Percentiles rank a stretch among this genome's conserved stretches.
phyloP scores from a whole-genome alignment of 495 filamentous ascomycete species.

The Penicillium manginii region DNA sequence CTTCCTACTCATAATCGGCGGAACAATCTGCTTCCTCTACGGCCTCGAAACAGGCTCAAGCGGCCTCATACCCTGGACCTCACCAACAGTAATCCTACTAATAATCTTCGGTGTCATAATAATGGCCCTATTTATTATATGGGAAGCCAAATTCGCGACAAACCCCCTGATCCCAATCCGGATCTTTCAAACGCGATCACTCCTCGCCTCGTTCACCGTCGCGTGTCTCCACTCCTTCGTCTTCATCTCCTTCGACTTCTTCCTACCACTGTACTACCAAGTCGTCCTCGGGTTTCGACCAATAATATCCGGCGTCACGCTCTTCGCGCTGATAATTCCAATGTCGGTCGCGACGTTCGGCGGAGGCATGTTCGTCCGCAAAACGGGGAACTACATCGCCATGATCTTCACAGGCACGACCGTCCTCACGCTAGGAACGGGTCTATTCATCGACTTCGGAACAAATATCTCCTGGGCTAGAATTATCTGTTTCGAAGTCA shows the following conservation, averaged over 20 bases:
- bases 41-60: constrained; percentile 61
- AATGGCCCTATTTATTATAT: constrained; percentile 7
- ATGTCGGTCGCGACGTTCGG: neutral
- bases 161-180: constrained; percentile 11
- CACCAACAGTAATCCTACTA: neutral
- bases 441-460: constrained; percentile 64
- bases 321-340: constrained; percentile 11
- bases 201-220: constrained; percentile 6
- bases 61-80: neutral
- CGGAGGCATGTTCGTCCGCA: constrained; percentile 45
- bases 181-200: constrained; percentile 2
- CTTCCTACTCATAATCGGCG: constrained; percentile 67
- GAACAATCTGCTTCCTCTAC: constrained; percentile 79
- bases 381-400: constrained; percentile 13
- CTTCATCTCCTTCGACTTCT: constrained; percentile 12
- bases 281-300: constrained; percentile 7
- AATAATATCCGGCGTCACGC: constrained; percentile 11
- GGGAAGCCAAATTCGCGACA: constrained; percentile 4
- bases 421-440: constrained; percentile 62
- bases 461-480: constrained; percentile 56
- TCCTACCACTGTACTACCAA: constrained; percentile 14
- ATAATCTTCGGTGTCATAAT: constrained; percentile 6
- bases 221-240: constrained; percentile 9
- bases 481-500: constrained; percentile 58
- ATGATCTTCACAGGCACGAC: constrained; percentile 59